Percentiles rank a stretch among this genome's conserved stretches.
phyloP scores from a whole-genome alignment of 345 rosid species.

The Eucalyptus shirleyi region DNA sequence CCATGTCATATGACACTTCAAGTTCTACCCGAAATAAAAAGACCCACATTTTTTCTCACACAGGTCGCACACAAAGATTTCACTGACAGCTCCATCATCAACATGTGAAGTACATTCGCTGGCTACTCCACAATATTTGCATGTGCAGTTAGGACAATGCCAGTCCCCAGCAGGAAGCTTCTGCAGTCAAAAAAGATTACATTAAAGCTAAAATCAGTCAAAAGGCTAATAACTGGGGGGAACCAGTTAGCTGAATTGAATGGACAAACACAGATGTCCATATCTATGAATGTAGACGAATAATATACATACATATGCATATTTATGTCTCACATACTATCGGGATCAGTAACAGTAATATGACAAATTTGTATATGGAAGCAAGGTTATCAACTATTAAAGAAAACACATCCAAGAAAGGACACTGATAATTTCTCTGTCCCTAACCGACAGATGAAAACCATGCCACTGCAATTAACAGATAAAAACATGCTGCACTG shows the following conservation, averaged over 20 bases:
- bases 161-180: slow-evolving; percentile 80
- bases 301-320: neutral
- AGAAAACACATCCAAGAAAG: neutral
- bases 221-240: neutral
- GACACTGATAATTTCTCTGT: neutral
- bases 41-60: slow-evolving; percentile 83
- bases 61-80: slow-evolving; percentile 33
- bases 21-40: neutral
- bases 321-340: neutral
- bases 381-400: neutral
- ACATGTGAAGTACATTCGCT: slow-evolving; percentile 16
- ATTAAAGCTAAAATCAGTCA: neutral
- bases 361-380: neutral
- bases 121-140: slow-evolving; percentile 73
- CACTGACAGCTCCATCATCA: slow-evolving; percentile 8
- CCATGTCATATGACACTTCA: neutral
- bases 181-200: slow-evolving; percentile 24
- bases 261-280: neutral
- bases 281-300: neutral
- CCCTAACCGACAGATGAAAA: neutral
- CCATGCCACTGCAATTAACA: neutral
- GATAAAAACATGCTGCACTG: neutral
- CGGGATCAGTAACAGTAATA: neutral
- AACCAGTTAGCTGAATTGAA: neutral
- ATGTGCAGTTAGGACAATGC: slow-evolving; percentile 90